These are phyloP conservation scores for Oryza glaberrima DNA, from an alignment of 176 grass and related monocot genomes.

Conservation along the genomic window DNA sequence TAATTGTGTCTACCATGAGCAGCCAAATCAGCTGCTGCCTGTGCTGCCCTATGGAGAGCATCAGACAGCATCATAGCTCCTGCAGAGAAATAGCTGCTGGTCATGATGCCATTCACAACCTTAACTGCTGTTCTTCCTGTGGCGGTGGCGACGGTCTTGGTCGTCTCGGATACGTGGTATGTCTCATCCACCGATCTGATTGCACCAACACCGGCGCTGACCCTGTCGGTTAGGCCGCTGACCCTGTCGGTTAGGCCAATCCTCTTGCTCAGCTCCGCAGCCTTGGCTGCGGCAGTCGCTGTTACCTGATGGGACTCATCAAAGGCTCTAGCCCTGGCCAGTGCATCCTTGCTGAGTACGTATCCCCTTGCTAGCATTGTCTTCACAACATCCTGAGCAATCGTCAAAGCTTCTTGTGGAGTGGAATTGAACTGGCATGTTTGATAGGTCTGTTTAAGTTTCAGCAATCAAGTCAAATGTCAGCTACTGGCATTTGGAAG, in stretches of 20 bases:
- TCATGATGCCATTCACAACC: slow-evolving; percentile 65
- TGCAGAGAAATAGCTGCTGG: slow-evolving; percentile 89
- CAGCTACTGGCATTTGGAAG: slow-evolving; percentile 14
- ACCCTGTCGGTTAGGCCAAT: slow-evolving; percentile 83
- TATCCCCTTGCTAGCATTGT: slow-evolving; percentile 82
- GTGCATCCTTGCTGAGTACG: slow-evolving; percentile 83
- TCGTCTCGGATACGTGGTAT: slow-evolving; percentile 65
- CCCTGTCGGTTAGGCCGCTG: slow-evolving; percentile 77
- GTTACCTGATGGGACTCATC: slow-evolving; percentile 79
- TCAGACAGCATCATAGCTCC: slow-evolving; percentile 89
- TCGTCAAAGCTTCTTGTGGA: slow-evolving; percentile 70
- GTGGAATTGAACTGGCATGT: slow-evolving; percentile 69
- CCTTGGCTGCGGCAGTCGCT: slow-evolving; percentile 62
- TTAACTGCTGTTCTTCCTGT: slow-evolving; percentile 70
- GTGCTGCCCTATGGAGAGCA: slow-evolving; percentile 67
- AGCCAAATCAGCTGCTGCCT: slow-evolving; percentile 75
- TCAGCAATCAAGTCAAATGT: slow-evolving; percentile 2
- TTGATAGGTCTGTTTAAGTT: slow-evolving; percentile 55
- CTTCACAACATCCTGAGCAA: slow-evolving; percentile 85
- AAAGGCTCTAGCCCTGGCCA: slow-evolving; percentile 86
- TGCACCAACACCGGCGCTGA: slow-evolving; percentile 70
- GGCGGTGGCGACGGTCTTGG: slow-evolving; percentile 64
- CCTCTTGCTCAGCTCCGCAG: slow-evolving; percentile 83
- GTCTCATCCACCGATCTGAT: slow-evolving; percentile 79
- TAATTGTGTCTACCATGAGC: slow-evolving; percentile 65